These are phyloP conservation scores for Streptanthus diversifolius DNA, from an alignment of 345 rosid species.

Conservation along the genomic window DNA sequence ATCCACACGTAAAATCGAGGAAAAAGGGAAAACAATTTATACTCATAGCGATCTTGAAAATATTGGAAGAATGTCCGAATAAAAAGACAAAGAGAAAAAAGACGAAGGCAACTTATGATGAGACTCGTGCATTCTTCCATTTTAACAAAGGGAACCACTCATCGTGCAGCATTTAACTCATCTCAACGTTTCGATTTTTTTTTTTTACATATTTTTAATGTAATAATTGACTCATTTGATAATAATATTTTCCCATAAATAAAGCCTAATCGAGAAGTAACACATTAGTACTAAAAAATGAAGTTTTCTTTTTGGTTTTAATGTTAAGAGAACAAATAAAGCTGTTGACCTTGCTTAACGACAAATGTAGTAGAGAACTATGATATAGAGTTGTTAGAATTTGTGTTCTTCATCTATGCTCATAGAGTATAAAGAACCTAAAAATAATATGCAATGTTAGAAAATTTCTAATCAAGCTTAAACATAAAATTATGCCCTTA, in stretches of 20 bases:
- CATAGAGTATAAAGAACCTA: not conserved
- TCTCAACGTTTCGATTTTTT: not conserved
- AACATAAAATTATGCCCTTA: not conserved
- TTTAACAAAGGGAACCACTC: slow-evolving; percentile 18
- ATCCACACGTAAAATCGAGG: slow-evolving; percentile 60
- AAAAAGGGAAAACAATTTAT: not conserved
- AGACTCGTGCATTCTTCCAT: slow-evolving; percentile 33
- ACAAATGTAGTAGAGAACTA: not conserved
- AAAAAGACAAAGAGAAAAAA: not conserved
- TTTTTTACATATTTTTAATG: not conserved
- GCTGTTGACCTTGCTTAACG: not conserved
- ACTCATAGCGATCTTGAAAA: slow-evolving; percentile 26
- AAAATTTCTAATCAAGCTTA: not conserved
- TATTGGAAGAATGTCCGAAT: not conserved
- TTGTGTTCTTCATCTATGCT: not conserved
- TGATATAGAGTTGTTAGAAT: not conserved
- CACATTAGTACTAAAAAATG: not conserved
- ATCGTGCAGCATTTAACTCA: not conserved
- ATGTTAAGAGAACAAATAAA: not conserved
- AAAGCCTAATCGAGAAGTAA: not conserved
- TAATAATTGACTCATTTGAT: not conserved
- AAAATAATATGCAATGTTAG: not conserved
- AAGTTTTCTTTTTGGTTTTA: not conserved
- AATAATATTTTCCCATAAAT: not conserved
- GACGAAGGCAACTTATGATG: slow-evolving; percentile 16